Evolutionary conservation across 768 basidiomycete genomes (phyloP).

Genomic region (Steccherinum ochraceum): DNA sequence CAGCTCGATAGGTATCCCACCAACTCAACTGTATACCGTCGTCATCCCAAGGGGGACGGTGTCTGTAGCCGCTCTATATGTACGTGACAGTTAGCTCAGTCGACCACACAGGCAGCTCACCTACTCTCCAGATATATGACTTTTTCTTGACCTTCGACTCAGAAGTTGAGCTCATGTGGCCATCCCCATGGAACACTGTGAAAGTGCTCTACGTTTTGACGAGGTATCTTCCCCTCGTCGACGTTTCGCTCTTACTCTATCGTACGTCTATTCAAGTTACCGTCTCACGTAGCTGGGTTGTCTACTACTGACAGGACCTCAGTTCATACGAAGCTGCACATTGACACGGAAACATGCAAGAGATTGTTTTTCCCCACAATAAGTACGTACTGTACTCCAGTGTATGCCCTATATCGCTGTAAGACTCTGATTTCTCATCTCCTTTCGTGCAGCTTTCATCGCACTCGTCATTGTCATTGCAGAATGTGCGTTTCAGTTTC

Average conservation of each 20-base stretch:
- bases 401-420: not conserved
- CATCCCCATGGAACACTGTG: slow-evolving; percentile 7
- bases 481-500: not conserved
- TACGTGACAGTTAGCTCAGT: not conserved
- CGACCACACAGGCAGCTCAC: not conserved
- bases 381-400: not conserved
- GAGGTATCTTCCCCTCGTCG: slow-evolving; percentile 11
- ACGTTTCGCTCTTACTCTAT: slow-evolving; percentile 1
- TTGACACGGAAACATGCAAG: not conserved
- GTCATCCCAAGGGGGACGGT: too few species aligned
- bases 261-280: not conserved
- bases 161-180: slow-evolving; percentile 14
- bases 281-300: not conserved
- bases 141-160: slow-evolving; percentile 11
- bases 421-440: not conserved
- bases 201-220: slow-evolving; percentile 16
- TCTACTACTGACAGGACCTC: not conserved
- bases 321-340: not conserved
- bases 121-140: slow-evolving; percentile 11
- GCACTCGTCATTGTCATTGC: slow-evolving; percentile 1
- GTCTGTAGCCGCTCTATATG: not conserved
- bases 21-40: too few species aligned
- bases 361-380: not conserved
- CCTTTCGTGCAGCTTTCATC: not conserved
- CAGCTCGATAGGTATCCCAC: too few species aligned